A percentile compares a stretch with the other conserved stretches of the same genome.
Evolutionary conservation across 495 filamentous ascomycete genomes (phyloP).

Genomic region (Talaromyces thailandensis): DNA sequence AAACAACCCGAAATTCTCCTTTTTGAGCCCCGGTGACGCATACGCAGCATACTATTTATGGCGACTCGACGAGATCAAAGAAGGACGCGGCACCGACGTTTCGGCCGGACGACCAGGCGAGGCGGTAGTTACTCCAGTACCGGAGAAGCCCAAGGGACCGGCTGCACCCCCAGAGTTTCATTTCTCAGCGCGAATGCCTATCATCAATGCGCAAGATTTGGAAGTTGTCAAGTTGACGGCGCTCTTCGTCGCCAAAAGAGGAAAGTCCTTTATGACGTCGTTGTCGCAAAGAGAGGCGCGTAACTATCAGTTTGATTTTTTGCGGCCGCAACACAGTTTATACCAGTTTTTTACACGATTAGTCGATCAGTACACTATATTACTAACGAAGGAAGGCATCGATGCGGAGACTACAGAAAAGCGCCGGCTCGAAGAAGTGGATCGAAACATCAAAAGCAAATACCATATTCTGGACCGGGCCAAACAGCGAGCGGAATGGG

Average conservation of each 20-base stretch:
- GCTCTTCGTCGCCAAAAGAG: constrained; percentile 82
- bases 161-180: constrained; percentile 81
- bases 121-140: constrained; percentile 42
- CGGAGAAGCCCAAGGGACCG: constrained; percentile 69
- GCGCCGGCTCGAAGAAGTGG: constrained; percentile 62
- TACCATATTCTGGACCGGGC: constrained; percentile 74
- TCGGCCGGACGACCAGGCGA: constrained; percentile 70
- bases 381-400: constrained; percentile 58
- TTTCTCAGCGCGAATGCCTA: constrained; percentile 96
- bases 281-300: constrained; percentile 78
- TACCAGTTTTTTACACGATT: constrained; percentile 90
- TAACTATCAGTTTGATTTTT: constrained; percentile 95
- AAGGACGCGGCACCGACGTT: constrained; percentile 71
- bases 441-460: constrained; percentile 68
- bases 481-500: constrained; percentile 77
- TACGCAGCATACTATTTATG: constrained; percentile 87
- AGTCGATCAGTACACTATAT: constrained; percentile 87
- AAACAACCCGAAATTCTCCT: constrained; percentile 84
- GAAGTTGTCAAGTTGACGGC: constrained; percentile 89
- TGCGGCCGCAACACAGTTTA: constrained; percentile 88
- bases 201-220: constrained; percentile 89
- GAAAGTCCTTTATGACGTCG: constrained; percentile 80
- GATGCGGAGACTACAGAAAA: constrained; percentile 61
- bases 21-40: constrained; percentile 69
- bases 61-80: constrained; percentile 76